phyloP scores from a whole-genome alignment of 345 rosid species.

The Zanthoxylum bungeanum region DNA sequence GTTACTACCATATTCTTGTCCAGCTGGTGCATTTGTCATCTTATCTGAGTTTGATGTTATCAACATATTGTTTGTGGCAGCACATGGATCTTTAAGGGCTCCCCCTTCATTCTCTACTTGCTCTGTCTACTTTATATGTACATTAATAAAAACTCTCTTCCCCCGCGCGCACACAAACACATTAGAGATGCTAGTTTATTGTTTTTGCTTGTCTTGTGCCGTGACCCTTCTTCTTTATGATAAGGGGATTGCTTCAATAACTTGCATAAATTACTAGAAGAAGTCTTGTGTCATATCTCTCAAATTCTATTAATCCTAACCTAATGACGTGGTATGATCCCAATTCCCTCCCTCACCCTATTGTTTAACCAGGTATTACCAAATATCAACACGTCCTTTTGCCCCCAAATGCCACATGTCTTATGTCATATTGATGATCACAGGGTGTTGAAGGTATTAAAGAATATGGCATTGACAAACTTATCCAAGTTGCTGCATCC shows the following conservation, averaged over 20 bases:
- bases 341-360: not conserved
- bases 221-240: not conserved
- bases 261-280: not conserved
- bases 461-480: conserved; percentile 76
- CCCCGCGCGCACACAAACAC: too few relatives aligned
- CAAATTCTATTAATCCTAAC: not conserved
- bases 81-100: not conserved
- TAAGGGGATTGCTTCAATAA: not conserved
- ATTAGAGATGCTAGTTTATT: not conserved
- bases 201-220: not conserved
- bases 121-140: not conserved
- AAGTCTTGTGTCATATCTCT: not conserved
- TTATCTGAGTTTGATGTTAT: not conserved
- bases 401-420: not conserved
- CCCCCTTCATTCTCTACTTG: too few relatives aligned
- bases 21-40: not conserved
- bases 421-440: conserved; percentile 10
- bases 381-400: not conserved
- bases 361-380: not conserved
- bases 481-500: conserved; percentile 78
- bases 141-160: not conserved
- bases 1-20: conserved; percentile 5
- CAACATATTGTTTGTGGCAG: not conserved
- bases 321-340: not conserved
- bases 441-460: conserved; percentile 88